These are phyloP conservation scores for Trametes villosa DNA, from an alignment of 768 basidiomycete genomes.

Conservation along the genomic window DNA sequence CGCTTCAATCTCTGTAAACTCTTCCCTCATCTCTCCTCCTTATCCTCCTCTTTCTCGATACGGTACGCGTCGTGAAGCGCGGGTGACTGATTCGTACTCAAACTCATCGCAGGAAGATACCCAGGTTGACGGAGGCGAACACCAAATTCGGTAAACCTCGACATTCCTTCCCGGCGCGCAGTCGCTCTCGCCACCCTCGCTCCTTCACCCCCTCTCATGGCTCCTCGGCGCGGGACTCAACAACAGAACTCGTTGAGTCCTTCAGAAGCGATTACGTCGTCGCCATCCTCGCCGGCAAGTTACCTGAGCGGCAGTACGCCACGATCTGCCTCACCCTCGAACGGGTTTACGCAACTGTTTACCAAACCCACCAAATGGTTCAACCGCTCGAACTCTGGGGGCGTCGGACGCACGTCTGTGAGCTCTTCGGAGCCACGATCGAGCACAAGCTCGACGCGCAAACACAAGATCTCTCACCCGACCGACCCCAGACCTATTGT, in stretches of 20 bases:
- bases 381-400: slow-evolving; percentile 59
- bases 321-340: slow-evolving; percentile 69
- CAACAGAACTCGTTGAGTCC: slow-evolving; percentile 36
- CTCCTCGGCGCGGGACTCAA: slow-evolving; percentile 51
- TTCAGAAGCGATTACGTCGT: slow-evolving; percentile 23
- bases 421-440: slow-evolving; percentile 50
- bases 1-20: no score
- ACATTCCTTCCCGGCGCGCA: slow-evolving; percentile 16
- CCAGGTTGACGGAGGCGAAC: neutral
- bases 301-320: slow-evolving; percentile 39
- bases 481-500: slow-evolving; percentile 82
- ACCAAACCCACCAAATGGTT: slow-evolving; percentile 78
- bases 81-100: neutral
- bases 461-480: slow-evolving; percentile 83
- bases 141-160: neutral
- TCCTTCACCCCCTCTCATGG: slow-evolving; percentile 41
- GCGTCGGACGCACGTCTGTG: slow-evolving; percentile 38
- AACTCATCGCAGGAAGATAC: slow-evolving; percentile 13
- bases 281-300: slow-evolving; percentile 30
- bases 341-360: slow-evolving; percentile 65
- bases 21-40: neutral
- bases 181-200: neutral
- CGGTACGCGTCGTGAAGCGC: neutral
- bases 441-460: slow-evolving; percentile 55
- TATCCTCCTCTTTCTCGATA: neutral